Base-by-base conservation (phyloP, 805 yeast species). In the Barnettozyma sp. region DNA sequence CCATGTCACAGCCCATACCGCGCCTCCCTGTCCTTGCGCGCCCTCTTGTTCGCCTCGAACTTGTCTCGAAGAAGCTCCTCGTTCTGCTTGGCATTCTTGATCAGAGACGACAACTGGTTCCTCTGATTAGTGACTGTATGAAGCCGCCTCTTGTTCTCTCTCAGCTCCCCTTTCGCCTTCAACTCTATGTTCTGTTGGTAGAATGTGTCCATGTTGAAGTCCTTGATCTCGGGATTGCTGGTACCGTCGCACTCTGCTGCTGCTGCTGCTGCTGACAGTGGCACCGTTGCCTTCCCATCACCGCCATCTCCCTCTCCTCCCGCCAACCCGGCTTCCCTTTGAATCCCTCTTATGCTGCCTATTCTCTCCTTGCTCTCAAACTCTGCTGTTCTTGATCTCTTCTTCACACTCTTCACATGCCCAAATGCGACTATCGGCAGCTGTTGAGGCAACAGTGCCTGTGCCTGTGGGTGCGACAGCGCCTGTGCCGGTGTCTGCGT, bases 51-150 rank as follows among this genome's bases (percentile, higher is more conserved):
- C 4, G 42, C 36, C 25, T 52, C 53, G 17, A 47, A 43, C 27
- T 42, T 43, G 33, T 49, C 54, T n/a, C 43, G 35, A 4, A 54
- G 33, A 2, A 54, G 18, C 6, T 49, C 56, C 18, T 45, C 36
- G 15, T 54, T 48, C 33, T 41, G 41, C 14, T 44, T 14, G 2
- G 58, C 58, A 39, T 54, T 54, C 32, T 50, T 52, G 29, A 54
- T 43, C 22, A 54, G 36, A 2, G 58, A 44, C 4, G 46, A 42
- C 28, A 54, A 37, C 34, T 54, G 58, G 32, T 54, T 54, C 34
- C 41, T 49, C 8, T 30, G 32, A 30, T 54, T 45, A 1, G 50
- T 38, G 5, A 52, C 50, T 0, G 43, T 28, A 17, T 48, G 49
- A 4, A 54, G 36, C 10, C n/a, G n/a, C n/a, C 41, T 30, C 36